phyloP scores from a whole-genome alignment of 305 asterid genomes.

The Ruellia speciosa region DNA sequence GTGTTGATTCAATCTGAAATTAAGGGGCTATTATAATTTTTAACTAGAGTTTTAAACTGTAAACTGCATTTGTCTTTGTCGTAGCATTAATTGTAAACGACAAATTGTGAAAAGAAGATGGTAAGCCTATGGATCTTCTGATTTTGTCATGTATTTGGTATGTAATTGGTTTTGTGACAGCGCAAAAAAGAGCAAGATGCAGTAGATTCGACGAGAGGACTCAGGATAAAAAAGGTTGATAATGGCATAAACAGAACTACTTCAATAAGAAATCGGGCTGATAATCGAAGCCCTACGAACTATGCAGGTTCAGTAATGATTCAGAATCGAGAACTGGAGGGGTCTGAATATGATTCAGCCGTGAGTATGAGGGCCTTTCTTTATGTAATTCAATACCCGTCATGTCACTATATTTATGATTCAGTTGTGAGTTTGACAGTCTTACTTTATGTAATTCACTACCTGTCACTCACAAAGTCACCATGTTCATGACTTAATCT shows the following conservation, averaged over 20 bases:
- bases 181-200: conserved; percentile 37
- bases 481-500: conserved; percentile 15
- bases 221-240: conserved; percentile 28
- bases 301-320: conserved; percentile 23
- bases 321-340: conserved; percentile 36
- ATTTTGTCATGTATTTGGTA: too few species aligned
- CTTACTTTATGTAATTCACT: conserved; percentile 9
- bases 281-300: conserved; percentile 24
- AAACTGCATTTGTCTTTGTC: too few species aligned
- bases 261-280: conserved; percentile 33
- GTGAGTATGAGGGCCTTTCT: conserved; percentile 36
- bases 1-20: too few species aligned
- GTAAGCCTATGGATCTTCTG: too few species aligned
- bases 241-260: conserved; percentile 25
- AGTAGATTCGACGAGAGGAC: conserved; percentile 18
- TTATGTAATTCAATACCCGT: conserved; percentile 12
- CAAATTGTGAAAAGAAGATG: too few species aligned
- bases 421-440: conserved; percentile 51
- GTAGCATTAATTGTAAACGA: too few species aligned
- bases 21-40: too few species aligned
- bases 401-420: conserved; percentile 30
- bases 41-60: too few species aligned
- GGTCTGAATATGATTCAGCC: conserved; percentile 75
- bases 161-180: conserved; percentile 25
- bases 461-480: background rate